Evolutionary conservation across 352 stramenopile genomes (phyloP).

Genomic region (Globisporangium rhizosaccharum): DNA sequence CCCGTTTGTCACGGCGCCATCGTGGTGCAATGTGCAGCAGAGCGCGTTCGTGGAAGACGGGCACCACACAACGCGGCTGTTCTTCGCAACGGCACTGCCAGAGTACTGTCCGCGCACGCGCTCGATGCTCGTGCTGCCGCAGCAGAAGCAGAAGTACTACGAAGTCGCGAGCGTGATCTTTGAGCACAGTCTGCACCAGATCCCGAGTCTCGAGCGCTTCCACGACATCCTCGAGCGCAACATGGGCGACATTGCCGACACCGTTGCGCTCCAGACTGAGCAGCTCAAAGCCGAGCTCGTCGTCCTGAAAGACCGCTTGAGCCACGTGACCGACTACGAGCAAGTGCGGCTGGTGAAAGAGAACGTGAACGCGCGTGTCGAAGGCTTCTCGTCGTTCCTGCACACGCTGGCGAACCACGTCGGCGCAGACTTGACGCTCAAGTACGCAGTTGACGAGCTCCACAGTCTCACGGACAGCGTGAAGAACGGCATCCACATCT

Average conservation of each 20-base stretch:
- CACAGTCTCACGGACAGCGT: constrained; percentile 69
- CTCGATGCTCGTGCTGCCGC: constrained; percentile 16
- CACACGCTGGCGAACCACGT: constrained; percentile 66
- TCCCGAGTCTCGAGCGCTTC: constrained; percentile 77
- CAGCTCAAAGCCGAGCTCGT: constrained; percentile 58
- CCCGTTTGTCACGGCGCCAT: constrained; percentile 12
- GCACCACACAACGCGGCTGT: constrained; percentile 42
- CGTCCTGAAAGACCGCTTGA: constrained; percentile 44
- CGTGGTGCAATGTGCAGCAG: constrained; percentile 27
- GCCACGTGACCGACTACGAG: constrained; percentile 41
- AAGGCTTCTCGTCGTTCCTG: constrained; percentile 65
- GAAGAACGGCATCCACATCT: constrained; percentile 71
- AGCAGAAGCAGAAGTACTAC: constrained; percentile 42
- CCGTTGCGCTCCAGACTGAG: constrained; percentile 60
- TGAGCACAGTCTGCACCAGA: constrained; percentile 79
- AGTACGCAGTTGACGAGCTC: constrained; percentile 74
- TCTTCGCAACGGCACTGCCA: constrained; percentile 34
- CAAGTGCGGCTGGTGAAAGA: constrained; percentile 56
- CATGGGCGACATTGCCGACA: constrained; percentile 61
- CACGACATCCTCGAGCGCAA: constrained; percentile 70
- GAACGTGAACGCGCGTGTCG: constrained; percentile 46
- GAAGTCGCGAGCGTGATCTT: constrained; percentile 77
- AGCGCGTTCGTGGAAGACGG: constrained; percentile 37
- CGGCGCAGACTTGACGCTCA: constrained; percentile 67
- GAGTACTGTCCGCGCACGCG: constrained; percentile 33